Evolutionary conservation across 257 asterid genomes (phyloP), one percentile per base, ranked within the genome.

Genomic region (Solanum microdontum): DNA sequence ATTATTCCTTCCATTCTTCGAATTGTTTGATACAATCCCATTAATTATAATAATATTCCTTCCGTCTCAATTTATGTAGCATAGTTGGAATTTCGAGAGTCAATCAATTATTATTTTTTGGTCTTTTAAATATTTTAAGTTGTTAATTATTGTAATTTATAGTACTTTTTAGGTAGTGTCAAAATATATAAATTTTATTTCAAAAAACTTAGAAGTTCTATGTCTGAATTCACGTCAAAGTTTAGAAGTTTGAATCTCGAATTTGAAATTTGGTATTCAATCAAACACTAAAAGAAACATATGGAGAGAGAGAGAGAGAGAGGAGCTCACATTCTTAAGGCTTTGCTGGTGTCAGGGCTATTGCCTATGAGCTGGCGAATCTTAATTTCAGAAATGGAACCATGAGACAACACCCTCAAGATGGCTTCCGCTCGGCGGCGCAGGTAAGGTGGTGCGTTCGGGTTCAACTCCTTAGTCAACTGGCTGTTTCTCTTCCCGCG

Each of bases 281-380:
- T 73, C 80, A 73, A 73, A 33, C 45, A 19, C 45, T 8, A 32
- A 21, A 15, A 5, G 26, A 73, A 70, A 70, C 77, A 26, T 3
- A 75, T 11, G 72, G 74, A 79, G 79, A 79, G 51, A 72, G 33
- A n/a, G 17, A 40, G 87, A 28, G 30, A 28, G 30, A 70, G 76
- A 36, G 73, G 43, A 37, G 86, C 72, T 90, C 87, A 96, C 99
- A 96, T 91, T 93, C 99, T 93, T 91, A 97, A 92, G 77, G 99
- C 99, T 91, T 97, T 97, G 98, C 99, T 97, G 55, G 99, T 96
- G 88, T 97, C 94, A 88, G 99, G 99, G 94, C 98, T 97, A 89
- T 97, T 98, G 55, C 99, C 99, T 0, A 96, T 98, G 91, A 93
- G 83, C 90, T 96, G 92, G 40, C 99, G 98, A 74, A 97, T 96